Evolutionary conservation across 1,284 basidiomycete species (phyloP).

Genomic region (Cerrena zonata): DNA sequence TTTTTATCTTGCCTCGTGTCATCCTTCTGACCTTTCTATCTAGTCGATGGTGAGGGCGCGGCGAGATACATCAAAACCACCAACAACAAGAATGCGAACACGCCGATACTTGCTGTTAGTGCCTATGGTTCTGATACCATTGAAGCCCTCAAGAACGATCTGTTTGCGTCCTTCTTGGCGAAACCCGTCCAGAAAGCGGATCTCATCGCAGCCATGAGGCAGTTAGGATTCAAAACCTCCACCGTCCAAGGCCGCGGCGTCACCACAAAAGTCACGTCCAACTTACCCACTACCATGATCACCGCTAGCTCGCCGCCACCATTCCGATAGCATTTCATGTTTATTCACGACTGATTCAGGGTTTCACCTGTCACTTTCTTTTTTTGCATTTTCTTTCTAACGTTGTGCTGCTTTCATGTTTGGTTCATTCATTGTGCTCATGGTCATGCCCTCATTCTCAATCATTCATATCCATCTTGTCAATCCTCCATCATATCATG

Average conservation of each 20-base stretch:
- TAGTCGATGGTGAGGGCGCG: constrained; percentile 87
- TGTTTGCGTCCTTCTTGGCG: constrained; percentile 81
- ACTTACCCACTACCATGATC: background rate
- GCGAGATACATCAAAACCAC: constrained; percentile 91
- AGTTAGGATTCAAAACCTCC: constrained; percentile 85
- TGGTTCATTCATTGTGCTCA: constrained; percentile 10
- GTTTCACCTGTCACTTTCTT: constrained; percentile 29
- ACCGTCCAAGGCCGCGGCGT: constrained; percentile 41
- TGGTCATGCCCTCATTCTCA: constrained; percentile 20
- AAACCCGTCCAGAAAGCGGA: constrained; percentile 88
- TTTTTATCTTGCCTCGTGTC: constrained; percentile 12
- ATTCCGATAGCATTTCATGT: constrained; percentile 20
- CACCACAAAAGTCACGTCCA: constrained; percentile 35
- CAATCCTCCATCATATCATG: constrained; percentile 24
- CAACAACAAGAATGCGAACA: constrained; percentile 83
- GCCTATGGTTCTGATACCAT: constrained; percentile 68
- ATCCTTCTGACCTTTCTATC: constrained; percentile 12
- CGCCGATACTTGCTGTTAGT: constrained; percentile 89
- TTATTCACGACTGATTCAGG: constrained; percentile 15
- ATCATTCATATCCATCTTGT: constrained; percentile 13
- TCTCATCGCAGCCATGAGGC: constrained; percentile 71
- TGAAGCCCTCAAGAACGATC: constrained; percentile 65
- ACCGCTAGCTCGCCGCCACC: constrained; percentile 8
- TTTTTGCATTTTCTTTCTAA: constrained; percentile 22
- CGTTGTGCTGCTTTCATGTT: constrained; percentile 22